Percentiles rank a stretch among this genome's conserved stretches.
Conservation (phyloP, 768 basidiomycete species). For the Vararia minispora region DNA sequence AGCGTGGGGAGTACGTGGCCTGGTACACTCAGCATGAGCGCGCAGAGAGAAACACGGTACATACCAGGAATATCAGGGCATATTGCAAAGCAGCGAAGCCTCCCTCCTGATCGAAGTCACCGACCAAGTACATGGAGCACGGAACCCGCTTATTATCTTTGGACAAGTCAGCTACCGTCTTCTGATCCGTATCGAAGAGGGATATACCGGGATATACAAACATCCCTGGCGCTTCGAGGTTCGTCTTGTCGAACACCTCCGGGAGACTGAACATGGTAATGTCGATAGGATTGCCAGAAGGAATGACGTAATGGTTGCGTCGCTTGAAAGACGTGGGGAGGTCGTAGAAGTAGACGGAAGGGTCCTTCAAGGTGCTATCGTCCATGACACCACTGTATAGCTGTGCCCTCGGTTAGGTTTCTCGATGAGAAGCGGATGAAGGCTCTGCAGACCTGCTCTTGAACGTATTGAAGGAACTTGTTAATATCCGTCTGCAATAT, state of each 20-base stretch:
- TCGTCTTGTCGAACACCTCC: conserved; percentile 37
- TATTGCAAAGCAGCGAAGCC: conserved; percentile 54
- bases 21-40: conserved; percentile 17
- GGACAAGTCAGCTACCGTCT: conserved; percentile 17
- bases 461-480: conserved; percentile 54
- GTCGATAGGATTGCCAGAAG: conserved; percentile 31
- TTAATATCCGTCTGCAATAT: conserved; percentile 48
- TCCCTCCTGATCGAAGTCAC: conserved; percentile 59
- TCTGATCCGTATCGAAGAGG: not conserved
- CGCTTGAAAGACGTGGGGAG: conserved; percentile 59
- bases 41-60: conserved; percentile 13
- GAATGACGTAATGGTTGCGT: conserved; percentile 70
- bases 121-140: conserved; percentile 54
- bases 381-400: conserved; percentile 46
- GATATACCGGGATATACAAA: conserved; percentile 59
- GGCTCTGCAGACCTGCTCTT: conserved; percentile 47
- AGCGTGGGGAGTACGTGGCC: conserved; percentile 32
- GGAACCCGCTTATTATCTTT: conserved; percentile 20
- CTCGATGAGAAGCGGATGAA: conserved; percentile 14
- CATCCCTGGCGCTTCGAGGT: conserved; percentile 30
- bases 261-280: conserved; percentile 45
- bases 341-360: conserved; percentile 83
- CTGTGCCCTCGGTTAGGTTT: conserved; percentile 16
- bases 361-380: conserved; percentile 37
- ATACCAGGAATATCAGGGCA: conserved; percentile 55